Evolutionary conservation across 1,284 basidiomycete genomes (phyloP), one percentile per base, ranked within the genome.

Genomic region (Cerioporus squamosus): DNA sequence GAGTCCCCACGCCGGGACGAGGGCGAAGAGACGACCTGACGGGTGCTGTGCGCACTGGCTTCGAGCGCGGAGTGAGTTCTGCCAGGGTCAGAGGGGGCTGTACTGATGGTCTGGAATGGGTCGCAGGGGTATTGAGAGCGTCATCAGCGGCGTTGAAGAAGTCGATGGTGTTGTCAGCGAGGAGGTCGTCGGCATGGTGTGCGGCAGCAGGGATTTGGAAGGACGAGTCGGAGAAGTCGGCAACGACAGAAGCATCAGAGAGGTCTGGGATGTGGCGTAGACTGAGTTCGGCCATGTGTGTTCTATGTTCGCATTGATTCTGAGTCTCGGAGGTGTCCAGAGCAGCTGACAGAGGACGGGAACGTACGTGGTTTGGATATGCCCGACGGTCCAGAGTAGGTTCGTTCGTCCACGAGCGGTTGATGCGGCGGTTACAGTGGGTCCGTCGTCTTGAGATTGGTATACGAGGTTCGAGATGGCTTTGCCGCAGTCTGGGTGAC

Each of bases 141-240:
- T 66, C 62, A n/a, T 61, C 51, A 22, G 60, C 58, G 44, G 59
- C 38, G 26, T 46, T 51, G 40, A 73, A 60, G 51, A 72, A 68
- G 50, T 68, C 66, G n/a, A 65, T 60, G 48, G 61, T 65, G 42
- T 69, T 66, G 33, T 71, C 72, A 10, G 62, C 70, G 6, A 72
- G 62, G 10, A 68, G 49, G 44, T 69, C 65, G 24, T 65, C 64
- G 7, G 65, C 44, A 14, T 59, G 57, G 10, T 59, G 56, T 20
- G 60, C 50, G 20, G 61, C 55, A 4, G 42, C 47, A 10, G 72
- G 70, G n/a, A 73, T 71, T 47, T 73, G 70, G 59, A 73, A 73
- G 6, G 72, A 72, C 10, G 64, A 51, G n/a, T 73, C 69, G 26
- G 70, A 69, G 48, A 68, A 59, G 50, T 70, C 66, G 33, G 62